Evolutionary conservation across 345 rosid genomes (phyloP).

Genomic region (Melastoma malabathricum): DNA sequence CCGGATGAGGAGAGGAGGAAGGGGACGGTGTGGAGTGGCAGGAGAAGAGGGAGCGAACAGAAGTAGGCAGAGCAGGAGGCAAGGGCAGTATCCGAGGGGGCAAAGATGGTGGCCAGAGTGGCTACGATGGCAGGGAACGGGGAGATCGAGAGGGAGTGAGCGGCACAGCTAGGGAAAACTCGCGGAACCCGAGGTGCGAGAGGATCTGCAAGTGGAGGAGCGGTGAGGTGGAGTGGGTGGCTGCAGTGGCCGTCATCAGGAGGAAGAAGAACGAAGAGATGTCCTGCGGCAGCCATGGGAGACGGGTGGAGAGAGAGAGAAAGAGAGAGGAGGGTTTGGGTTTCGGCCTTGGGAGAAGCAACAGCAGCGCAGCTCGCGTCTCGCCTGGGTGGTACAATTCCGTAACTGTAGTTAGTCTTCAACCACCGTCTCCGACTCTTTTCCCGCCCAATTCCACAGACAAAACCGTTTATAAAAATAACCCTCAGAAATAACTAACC

Average conservation of each 20-base stretch:
- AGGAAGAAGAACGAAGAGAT: not conserved
- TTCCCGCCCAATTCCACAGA: too few relatives aligned
- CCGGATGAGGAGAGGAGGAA: constrained; percentile 40
- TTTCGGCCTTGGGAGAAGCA: too few relatives aligned
- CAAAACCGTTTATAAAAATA: too few relatives aligned
- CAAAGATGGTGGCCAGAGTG: constrained; percentile 51
- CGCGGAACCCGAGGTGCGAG: constrained; percentile 52
- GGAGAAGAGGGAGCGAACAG: constrained; percentile 29
- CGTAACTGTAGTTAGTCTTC: not conserved
- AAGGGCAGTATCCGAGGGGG: constrained; percentile 46
- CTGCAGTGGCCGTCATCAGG: not conserved
- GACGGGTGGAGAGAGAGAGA: too few relatives aligned
- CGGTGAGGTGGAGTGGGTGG: constrained; percentile 5
- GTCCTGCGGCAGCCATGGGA: constrained; percentile 1
- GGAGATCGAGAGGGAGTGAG: constrained; percentile 23
- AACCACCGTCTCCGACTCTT: too few relatives aligned
- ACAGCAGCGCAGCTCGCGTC: too few relatives aligned
- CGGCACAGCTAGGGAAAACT: constrained; percentile 39
- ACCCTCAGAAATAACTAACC: too few relatives aligned
- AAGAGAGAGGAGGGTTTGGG: too few relatives aligned
- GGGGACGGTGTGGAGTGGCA: constrained; percentile 54
- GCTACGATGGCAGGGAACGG: constrained; percentile 22
- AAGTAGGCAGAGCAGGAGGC: constrained; percentile 23
- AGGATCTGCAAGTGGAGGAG: constrained; percentile 32
- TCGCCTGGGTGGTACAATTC: too few relatives aligned